Evolutionary conservation across 1,284 basidiomycete species (phyloP), one percentile per base, ranked within the genome.

Genomic region (Trametes hirsuta): DNA sequence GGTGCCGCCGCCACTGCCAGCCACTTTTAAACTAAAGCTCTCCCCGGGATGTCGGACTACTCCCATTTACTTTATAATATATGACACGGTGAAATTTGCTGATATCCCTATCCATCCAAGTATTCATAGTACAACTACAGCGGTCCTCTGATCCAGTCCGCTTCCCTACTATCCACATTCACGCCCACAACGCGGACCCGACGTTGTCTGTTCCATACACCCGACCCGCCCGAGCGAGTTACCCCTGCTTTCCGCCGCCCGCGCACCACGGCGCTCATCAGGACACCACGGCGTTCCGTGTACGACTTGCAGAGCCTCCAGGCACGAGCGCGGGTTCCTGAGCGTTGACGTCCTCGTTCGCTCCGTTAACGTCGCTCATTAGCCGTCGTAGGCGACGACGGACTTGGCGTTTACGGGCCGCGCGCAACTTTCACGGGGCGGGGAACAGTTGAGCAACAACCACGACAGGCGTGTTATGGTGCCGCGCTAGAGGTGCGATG

Each of bases 271-370:
- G 30, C 22, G 34, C 18, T 34, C 47, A 21, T 48, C 47, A 15
- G 30, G 30, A 36, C 47, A 40, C 22, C 22, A 46, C 48, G 25
- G 56, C 45, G 18, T 42, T n/a, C 42, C 8, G 10, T 15, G 40
- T 30, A 21, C 24, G 45, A 18, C 24, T 35, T 41, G 56, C 56
- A 58, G 56, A 53, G 58, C 58, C 47, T 59, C 36, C 58, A 59
- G 58, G 58, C 58, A 59, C 58, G 52, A 40, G 47, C 36, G 18
- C 24, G 52, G 44, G 47, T 53, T 34, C 52, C 52, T 53, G 48
- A 24, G 47, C 47, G 53, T 36, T 51, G 42, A n/a, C 22, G 22
- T 22, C 40, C 42, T 45, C 35, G 47, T 22, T 39, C 41, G 53
- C 53, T 53, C 42, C 42, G 41, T 25, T 10, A 5, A 21, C 24